Conservation (phyloP, 352 stramenopile genomes). For the Phytophthora sojae region DNA sequence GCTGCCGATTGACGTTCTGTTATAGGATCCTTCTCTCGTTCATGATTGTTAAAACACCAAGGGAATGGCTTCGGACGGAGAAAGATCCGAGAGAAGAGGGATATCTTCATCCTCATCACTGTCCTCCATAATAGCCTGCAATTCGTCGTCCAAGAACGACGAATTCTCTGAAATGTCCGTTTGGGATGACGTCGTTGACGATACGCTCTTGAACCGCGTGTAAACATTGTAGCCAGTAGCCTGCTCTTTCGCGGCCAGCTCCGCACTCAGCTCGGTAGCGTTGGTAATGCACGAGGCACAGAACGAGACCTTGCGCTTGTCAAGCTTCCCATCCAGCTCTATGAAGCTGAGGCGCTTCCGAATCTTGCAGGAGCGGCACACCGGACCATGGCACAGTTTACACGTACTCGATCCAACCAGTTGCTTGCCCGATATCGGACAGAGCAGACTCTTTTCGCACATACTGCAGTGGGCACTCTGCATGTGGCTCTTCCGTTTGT, state of each 20-base stretch:
- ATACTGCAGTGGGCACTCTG: conserved; percentile 3
- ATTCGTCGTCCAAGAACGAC: background rate
- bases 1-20: background rate
- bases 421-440: conserved; percentile 14
- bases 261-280: conserved; percentile 32
- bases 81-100: background rate
- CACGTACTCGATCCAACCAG: conserved; percentile 31
- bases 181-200: background rate
- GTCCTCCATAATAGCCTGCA: background rate
- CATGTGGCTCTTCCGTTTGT: conserved; percentile 10
- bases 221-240: conserved; percentile 14
- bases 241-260: conserved; percentile 28
- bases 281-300: conserved; percentile 45
- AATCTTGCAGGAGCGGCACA: conserved; percentile 42
- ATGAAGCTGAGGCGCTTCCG: conserved; percentile 45
- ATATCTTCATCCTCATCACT: conserved; percentile 1
- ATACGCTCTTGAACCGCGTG: background rate
- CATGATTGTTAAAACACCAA: background rate
- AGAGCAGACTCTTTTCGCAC: conserved; percentile 19
- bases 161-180: background rate
- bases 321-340: conserved; percentile 28
- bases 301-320: conserved; percentile 45
- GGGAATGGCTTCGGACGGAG: background rate
- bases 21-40: background rate
- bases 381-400: conserved; percentile 32